phyloP scores from a whole-genome alignment of 2,329 filamentous ascomycete genomes.

The Fusarium haematococcum region DNA sequence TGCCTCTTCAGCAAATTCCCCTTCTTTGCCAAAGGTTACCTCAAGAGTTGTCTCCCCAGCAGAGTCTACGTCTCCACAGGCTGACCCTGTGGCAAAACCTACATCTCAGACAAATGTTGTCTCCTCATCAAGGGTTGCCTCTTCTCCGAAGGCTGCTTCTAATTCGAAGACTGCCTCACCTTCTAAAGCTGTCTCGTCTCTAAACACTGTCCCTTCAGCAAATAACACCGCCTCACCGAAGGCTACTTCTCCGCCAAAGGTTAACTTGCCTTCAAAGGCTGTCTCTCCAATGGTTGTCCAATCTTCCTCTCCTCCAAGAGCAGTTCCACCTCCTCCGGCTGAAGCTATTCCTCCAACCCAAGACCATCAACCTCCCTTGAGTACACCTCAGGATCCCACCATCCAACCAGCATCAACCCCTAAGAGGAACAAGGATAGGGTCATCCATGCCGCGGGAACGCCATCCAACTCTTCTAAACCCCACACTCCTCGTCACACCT shows the following conservation, averaged over 20 bases:
- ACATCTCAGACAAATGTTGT: background rate
- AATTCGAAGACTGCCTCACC: background rate
- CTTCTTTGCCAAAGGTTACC: background rate
- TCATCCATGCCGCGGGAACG: background rate
- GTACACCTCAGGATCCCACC: background rate
- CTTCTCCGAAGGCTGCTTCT: background rate
- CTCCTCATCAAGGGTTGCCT: background rate
- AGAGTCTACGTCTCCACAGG: background rate
- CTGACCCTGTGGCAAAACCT: background rate
- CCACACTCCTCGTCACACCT: conserved; percentile 41
- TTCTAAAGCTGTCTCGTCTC: background rate
- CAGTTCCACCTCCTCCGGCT: background rate
- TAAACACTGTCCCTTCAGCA: background rate
- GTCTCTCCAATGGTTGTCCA: background rate
- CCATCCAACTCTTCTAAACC: conserved; percentile 41
- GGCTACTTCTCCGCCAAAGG: background rate
- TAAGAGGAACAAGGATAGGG: conserved; percentile 7
- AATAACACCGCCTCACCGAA: background rate
- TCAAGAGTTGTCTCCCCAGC: background rate
- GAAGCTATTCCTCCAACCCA: background rate
- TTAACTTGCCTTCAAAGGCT: background rate
- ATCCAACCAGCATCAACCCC: conserved; percentile 6
- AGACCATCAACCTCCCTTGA: background rate
- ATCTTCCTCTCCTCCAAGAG: background rate
- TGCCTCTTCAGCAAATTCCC: background rate